A percentile compares a stretch with the other conserved stretches of the same genome.
These are phyloP conservation scores for Yamadazyma triangularis DNA, from an alignment of 1,139 yeast species.

Conservation along the genomic window DNA sequence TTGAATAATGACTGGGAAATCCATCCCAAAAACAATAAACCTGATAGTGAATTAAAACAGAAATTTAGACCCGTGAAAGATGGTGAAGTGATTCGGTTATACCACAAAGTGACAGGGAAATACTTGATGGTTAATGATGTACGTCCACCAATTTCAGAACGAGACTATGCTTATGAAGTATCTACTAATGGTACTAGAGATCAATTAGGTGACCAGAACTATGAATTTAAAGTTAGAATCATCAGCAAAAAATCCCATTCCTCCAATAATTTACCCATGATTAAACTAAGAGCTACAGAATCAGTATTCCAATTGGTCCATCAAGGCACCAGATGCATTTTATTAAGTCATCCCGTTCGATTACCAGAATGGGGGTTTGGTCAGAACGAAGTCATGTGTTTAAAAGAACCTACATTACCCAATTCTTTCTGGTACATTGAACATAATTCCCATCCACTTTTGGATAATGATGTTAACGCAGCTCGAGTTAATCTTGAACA, in stretches of 20 bases:
- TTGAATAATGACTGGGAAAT: conserved; percentile 64
- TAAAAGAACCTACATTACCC: conserved; percentile 55
- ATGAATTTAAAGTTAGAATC: conserved; percentile 47
- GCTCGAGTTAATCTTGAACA: conserved; percentile 24
- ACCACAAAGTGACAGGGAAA: conserved; percentile 58
- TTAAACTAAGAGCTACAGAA: conserved; percentile 46
- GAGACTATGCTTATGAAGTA: conserved; percentile 75
- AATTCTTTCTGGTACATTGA: conserved; percentile 68
- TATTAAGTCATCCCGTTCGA: conserved; percentile 57
- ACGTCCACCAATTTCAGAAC: conserved; percentile 76
- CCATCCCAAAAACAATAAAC: conserved; percentile 38
- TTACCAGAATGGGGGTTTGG: conserved; percentile 68
- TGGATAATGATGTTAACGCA: conserved; percentile 16
- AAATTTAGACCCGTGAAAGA: conserved; percentile 38
- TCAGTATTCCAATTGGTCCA: conserved; percentile 58
- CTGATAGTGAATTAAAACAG: conserved; percentile 26
- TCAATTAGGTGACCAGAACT: conserved; percentile 45
- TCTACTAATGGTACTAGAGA: conserved; percentile 55
- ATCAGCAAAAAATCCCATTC: conserved; percentile 23
- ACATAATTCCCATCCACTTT: conserved; percentile 49
- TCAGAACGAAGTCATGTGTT: conserved; percentile 76
- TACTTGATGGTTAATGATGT: conserved; percentile 51
- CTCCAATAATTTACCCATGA: conserved; percentile 28
- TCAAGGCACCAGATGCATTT: conserved; percentile 53
- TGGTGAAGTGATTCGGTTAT: conserved; percentile 52